A percentile compares a stretch with the other conserved stretches of the same genome.
phyloP scores from a whole-genome alignment of 345 rosid species.

The Firmiana major region DNA sequence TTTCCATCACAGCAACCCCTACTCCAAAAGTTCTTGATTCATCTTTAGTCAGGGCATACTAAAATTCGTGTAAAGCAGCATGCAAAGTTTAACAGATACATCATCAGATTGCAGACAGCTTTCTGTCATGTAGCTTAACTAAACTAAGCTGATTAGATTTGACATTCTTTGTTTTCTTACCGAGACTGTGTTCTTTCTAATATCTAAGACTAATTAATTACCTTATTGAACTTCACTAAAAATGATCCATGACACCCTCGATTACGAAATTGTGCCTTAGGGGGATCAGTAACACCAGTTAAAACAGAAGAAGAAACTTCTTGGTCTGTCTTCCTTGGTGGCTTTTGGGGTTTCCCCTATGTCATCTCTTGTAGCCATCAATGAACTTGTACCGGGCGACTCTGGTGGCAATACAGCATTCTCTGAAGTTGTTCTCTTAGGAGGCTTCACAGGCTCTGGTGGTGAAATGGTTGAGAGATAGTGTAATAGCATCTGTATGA shows the following conservation, averaged over 20 bases:
- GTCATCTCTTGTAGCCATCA: conserved; percentile 64
- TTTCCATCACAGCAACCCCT: conserved; percentile 9
- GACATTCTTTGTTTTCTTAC: neutral
- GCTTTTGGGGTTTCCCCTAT: conserved; percentile 38
- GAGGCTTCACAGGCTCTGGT: conserved; percentile 50
- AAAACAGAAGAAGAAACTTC: conserved; percentile 77
- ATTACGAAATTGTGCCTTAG: conserved; percentile 4
- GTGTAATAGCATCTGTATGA: conserved; percentile 78
- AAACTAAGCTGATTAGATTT: conserved; percentile 14
- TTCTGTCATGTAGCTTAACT: conserved; percentile 10
- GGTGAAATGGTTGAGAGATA: conserved; percentile 62
- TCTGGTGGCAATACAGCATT: conserved; percentile 73
- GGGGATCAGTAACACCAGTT: conserved; percentile 45
- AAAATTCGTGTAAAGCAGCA: neutral
- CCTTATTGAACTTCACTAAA: conserved; percentile 23
- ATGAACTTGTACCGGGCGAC: conserved; percentile 82
- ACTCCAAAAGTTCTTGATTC: conserved; percentile 5
- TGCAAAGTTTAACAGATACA: conserved; percentile 12
- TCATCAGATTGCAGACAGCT: neutral
- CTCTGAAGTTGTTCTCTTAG: conserved; percentile 43
- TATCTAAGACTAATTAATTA: conserved; percentile 10
- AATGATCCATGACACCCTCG: conserved; percentile 13
- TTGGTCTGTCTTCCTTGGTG: conserved; percentile 36
- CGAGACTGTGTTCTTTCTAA: conserved; percentile 15
- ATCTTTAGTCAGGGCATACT: neutral